phyloP scores from a whole-genome alignment of 805 yeast genomes.

The Metschnikowia arizonensis region DNA sequence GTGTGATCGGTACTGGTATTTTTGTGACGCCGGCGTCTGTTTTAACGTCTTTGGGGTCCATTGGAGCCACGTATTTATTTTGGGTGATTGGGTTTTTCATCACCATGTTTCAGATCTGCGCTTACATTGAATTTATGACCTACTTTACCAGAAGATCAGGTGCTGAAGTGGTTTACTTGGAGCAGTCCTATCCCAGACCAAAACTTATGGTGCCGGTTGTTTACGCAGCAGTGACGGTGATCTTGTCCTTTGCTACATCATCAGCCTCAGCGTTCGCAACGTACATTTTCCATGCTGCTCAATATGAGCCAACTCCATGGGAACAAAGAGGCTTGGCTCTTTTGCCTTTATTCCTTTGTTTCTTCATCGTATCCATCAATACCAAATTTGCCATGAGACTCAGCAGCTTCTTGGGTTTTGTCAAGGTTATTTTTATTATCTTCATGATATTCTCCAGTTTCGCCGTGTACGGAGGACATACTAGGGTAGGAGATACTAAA shows the following conservation, averaged over 20 bases:
- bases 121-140: slow-evolving; percentile 41
- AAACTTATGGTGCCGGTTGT: slow-evolving; percentile 32
- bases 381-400: slow-evolving; percentile 29
- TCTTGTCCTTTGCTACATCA: slow-evolving; percentile 33
- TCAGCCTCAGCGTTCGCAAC: slow-evolving; percentile 38
- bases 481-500: slow-evolving; percentile 30
- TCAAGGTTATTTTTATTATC: slow-evolving; percentile 30
- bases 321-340: slow-evolving; percentile 34
- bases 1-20: slow-evolving; percentile 75
- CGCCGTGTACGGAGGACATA: slow-evolving; percentile 35
- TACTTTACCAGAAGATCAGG: slow-evolving; percentile 36
- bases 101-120: slow-evolving; percentile 32
- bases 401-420: slow-evolving; percentile 32
- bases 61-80: slow-evolving; percentile 42
- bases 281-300: slow-evolving; percentile 33
- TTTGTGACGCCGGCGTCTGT: slow-evolving; percentile 66
- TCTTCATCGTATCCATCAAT: slow-evolving; percentile 21
- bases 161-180: slow-evolving; percentile 38
- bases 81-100: slow-evolving; percentile 42
- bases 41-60: slow-evolving; percentile 41
- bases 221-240: slow-evolving; percentile 36
- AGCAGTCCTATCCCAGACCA: slow-evolving; percentile 36
- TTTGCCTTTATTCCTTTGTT: slow-evolving; percentile 25
- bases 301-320: slow-evolving; percentile 28
- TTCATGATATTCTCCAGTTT: slow-evolving; percentile 34